phyloP scores from a whole-genome alignment of 352 stramenopile genomes.

The Globisporangium yorkense region DNA sequence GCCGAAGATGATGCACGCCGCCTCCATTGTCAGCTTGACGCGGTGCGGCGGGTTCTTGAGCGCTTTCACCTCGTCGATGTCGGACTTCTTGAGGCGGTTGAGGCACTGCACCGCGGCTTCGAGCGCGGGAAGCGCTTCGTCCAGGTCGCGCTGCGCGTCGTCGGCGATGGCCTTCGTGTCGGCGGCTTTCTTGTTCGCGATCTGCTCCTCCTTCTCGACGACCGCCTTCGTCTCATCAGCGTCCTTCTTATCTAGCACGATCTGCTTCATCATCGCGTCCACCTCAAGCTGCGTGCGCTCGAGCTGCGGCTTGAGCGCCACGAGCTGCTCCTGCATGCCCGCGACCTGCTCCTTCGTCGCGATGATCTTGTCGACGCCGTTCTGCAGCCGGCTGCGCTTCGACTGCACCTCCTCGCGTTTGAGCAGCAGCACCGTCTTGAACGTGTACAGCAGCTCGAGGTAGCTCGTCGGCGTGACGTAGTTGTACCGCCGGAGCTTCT shows the following conservation, averaged over 20 bases:
- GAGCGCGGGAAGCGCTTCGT: conserved; percentile 89
- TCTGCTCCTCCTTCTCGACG: conserved; percentile 89
- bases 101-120: conserved; percentile 90
- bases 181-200: conserved; percentile 88
- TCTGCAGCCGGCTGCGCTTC: conserved; percentile 82
- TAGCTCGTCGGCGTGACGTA: conserved; percentile 95
- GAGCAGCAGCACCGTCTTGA: conserved; percentile 85
- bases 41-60: conserved; percentile 85
- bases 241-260: conserved; percentile 89
- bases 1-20: conserved; percentile 92
- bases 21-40: conserved; percentile 89
- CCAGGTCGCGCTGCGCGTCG: conserved; percentile 89
- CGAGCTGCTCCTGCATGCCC: conserved; percentile 89
- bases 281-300: conserved; percentile 91
- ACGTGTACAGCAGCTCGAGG: conserved; percentile 90
- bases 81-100: conserved; percentile 89
- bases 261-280: conserved; percentile 92
- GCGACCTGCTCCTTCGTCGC: conserved; percentile 90
- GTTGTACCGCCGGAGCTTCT: conserved; percentile 86
- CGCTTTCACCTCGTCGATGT: conserved; percentile 92
- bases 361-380: conserved; percentile 92
- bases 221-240: conserved; percentile 89
- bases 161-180: conserved; percentile 92
- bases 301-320: conserved; percentile 89
- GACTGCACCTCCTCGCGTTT: conserved; percentile 88